Evolutionary conservation across 352 stramenopile species (phyloP).

Genomic region (Phytopythium chamaehyphon): DNA sequence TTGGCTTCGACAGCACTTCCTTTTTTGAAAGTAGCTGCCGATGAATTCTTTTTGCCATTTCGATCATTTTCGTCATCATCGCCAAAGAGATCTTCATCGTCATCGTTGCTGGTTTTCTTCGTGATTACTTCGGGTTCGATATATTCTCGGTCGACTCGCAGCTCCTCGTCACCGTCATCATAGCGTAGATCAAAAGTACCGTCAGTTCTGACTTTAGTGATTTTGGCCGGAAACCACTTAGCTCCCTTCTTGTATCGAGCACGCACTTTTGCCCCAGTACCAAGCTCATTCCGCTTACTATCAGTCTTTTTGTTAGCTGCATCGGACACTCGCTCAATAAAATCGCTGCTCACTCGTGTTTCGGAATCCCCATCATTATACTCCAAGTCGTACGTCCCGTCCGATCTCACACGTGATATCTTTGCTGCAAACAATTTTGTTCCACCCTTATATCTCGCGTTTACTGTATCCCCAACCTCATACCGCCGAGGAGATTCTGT

Average conservation of each 20-base stretch:
- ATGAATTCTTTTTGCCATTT: background rate
- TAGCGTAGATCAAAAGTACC: conserved; percentile 66
- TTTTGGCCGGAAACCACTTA: conserved; percentile 39
- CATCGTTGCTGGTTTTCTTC: background rate
- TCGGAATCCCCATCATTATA: conserved; percentile 38
- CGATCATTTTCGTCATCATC: conserved; percentile 15
- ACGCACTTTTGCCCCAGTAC: conserved; percentile 34
- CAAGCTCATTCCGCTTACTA: conserved; percentile 9
- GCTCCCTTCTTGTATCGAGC: conserved; percentile 30
- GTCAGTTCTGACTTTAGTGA: conserved; percentile 34
- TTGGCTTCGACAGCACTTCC: conserved; percentile 26
- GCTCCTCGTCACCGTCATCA: conserved; percentile 55
- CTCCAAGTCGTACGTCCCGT: conserved; percentile 33
- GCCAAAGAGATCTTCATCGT: conserved; percentile 21
- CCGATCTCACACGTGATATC: conserved; percentile 19
- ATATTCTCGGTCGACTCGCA: conserved; percentile 16
- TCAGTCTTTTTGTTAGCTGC: background rate
- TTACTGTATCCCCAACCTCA: conserved; percentile 15
- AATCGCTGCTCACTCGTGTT: conserved; percentile 10
- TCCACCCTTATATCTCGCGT: conserved; percentile 14
- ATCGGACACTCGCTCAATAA: conserved; percentile 7
- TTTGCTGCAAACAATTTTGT: conserved; percentile 13
- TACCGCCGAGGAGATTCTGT: conserved; percentile 5
- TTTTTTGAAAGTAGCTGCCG: conserved; percentile 10
- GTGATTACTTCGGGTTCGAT: conserved; percentile 20